A percentile compares a stretch with the other conserved stretches of the same genome.
Evolutionary conservation across 202 grass and related monocot genomes (phyloP).

Genomic region (Carex arenaria): DNA sequence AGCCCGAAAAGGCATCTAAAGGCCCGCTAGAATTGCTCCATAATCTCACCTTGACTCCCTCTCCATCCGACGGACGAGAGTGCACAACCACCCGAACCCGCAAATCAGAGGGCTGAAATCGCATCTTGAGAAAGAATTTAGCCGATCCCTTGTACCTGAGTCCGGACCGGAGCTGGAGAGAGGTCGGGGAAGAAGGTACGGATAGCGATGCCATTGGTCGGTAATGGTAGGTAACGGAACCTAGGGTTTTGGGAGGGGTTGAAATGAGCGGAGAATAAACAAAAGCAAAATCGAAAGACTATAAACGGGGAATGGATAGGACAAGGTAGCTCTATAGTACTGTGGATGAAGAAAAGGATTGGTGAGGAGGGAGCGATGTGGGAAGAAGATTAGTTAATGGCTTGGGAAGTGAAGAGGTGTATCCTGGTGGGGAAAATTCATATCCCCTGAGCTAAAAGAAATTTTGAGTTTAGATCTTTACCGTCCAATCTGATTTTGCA

Average conservation of each 20-base stretch:
- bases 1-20: constrained; percentile 62
- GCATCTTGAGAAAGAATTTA: constrained; percentile 9
- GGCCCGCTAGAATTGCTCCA: constrained; percentile 12
- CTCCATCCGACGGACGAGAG: not conserved
- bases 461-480: too few relatives aligned
- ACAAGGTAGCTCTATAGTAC: not conserved
- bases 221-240: not conserved
- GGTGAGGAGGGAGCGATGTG: not conserved
- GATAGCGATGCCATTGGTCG: constrained; percentile 19
- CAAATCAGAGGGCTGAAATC: constrained; percentile 11
- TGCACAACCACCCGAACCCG: not conserved
- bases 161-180: constrained; percentile 29
- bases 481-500: too few relatives aligned
- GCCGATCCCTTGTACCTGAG: constrained; percentile 16
- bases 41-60: not conserved
- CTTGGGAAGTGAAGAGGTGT: not conserved
- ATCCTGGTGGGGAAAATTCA: not conserved
- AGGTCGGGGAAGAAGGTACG: constrained; percentile 22
- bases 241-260: constrained; percentile 24
- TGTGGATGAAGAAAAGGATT: not conserved
- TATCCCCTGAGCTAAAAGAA: too few relatives aligned
- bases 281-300: not conserved
- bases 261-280: not conserved
- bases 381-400: not conserved
- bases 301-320: not conserved